Evolutionary conservation across 345 rosid species (phyloP).

Genomic region (Physaria fendleri): DNA sequence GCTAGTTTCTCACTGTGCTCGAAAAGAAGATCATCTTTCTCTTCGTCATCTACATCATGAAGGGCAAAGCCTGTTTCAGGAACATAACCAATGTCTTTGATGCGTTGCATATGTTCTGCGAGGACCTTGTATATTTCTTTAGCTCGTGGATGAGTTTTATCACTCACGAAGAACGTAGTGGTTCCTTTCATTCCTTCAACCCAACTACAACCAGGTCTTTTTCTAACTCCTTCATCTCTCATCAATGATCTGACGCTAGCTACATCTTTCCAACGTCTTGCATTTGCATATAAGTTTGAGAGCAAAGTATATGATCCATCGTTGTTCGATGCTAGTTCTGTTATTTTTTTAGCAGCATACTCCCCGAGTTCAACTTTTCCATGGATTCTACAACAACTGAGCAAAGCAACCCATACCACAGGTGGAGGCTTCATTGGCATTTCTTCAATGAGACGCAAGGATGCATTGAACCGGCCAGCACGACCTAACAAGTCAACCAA

Average conservation of each 20-base stretch:
- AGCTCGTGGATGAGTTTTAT: constrained; percentile 52
- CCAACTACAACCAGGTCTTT: constrained; percentile 93
- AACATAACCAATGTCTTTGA: constrained; percentile 70
- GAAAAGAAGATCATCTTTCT: constrained; percentile 65
- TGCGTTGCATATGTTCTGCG: constrained; percentile 46
- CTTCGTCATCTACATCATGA: constrained; percentile 88
- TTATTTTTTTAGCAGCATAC: constrained; percentile 45
- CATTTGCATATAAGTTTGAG: constrained; percentile 76
- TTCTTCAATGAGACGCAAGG: constrained; percentile 48
- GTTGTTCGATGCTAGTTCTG: constrained; percentile 45
- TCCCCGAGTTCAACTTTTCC: constrained; percentile 78
- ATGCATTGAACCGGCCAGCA: constrained; percentile 56
- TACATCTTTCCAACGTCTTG: constrained; percentile 82
- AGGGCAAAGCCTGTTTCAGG: constrained; percentile 77
- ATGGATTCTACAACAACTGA: constrained; percentile 69
- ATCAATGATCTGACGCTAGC: constrained; percentile 61
- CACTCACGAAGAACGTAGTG: constrained; percentile 68
- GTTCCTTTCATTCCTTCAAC: constrained; percentile 72
- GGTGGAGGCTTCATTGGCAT: constrained; percentile 76
- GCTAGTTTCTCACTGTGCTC: constrained; percentile 90
- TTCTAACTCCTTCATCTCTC: constrained; percentile 56
- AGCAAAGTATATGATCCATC: constrained; percentile 76
- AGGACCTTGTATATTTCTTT: constrained; percentile 51
- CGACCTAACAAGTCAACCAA: constrained; percentile 83
- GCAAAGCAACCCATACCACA: constrained; percentile 67